Base-by-base conservation (phyloP, 495 filamentous ascomycete genomes). In the Xylaria scruposa region DNA sequence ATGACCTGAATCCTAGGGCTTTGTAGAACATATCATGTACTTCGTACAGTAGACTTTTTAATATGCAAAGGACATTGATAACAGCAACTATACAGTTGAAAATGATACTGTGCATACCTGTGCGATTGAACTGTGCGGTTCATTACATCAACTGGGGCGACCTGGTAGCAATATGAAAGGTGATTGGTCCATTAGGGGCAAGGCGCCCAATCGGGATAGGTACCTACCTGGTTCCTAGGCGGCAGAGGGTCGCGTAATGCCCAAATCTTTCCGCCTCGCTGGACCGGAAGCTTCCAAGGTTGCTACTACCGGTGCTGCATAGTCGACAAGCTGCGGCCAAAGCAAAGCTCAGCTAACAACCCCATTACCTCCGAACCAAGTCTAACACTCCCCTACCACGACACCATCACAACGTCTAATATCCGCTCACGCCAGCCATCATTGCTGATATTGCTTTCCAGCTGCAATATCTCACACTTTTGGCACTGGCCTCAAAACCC, bases 211-310 rank as follows among this genome's bases (percentile, higher is more conserved):
- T 36, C 13, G 29, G 49, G 36, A 38, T 38, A 46, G 42, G 42
- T 49, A 33, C 26, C 24, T 66, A 66, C 5, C 2, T 24, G 38
- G 60, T 46, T 24, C n/a, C 33, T 73, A 79, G 77, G 77, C 77
- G 77, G 77, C 77, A 79, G 73, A 76, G 75, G 68, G 75, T 79
- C 77, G 75, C 77, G 77, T 79, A 77, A 79, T 77, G 49, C 64
- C 68, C 60, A 70, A 63, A 66, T 59, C 61, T 70, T 75, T 77
- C 75, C 71, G 75, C 73, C 75, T 76, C 72, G 74, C 76, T 65
- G 72, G 62, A 38, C 70, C 10, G 40, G 24, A 33, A 70, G 67
- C 38, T 70, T 47, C 33, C 33, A 19, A 68, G 63, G 17, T 19
- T 42, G 40, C 62, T 46, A 21, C 38, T 49, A 46, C 38, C 15